Conservation (phyloP, 2,329 filamentous ascomycete genomes). For the Paecilomyces formosus region DNA sequence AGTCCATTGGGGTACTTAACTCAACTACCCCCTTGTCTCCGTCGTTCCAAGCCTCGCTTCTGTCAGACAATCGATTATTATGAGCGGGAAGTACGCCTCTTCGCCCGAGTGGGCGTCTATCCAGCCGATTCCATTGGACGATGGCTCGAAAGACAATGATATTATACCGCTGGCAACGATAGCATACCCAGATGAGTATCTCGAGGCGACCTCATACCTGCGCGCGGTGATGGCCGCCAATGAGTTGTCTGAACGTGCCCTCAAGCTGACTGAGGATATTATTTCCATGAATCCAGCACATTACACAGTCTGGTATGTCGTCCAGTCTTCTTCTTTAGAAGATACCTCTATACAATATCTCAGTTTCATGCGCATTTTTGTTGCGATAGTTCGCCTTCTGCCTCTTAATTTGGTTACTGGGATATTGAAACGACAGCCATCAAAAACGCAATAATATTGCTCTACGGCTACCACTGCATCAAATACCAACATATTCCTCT, state of each 20-base stretch:
- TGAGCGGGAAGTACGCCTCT: conserved; percentile 44
- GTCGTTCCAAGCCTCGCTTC: not conserved
- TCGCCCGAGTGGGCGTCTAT: conserved; percentile 80
- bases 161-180: conserved; percentile 75
- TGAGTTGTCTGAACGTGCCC: conserved; percentile 70
- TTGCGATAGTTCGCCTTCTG: not conserved
- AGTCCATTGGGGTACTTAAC: not conserved
- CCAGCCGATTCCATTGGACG: conserved; percentile 71
- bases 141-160: conserved; percentile 50
- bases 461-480: too few species aligned
- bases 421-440: too few species aligned
- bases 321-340: not conserved
- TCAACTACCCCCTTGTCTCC: not conserved
- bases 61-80: not conserved
- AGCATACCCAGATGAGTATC: conserved; percentile 82
- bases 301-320: conserved; percentile 81
- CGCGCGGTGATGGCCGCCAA: conserved; percentile 86
- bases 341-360: not conserved
- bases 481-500: too few species aligned
- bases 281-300: conserved; percentile 92
- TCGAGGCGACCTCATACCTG: conserved; percentile 87
- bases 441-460: too few species aligned
- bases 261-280: conserved; percentile 79
- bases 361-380: not conserved
- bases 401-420: too few species aligned